Evolutionary conservation across 2,329 filamentous ascomycete species (phyloP).

Genomic region (Fusarium sambucinum): DNA sequence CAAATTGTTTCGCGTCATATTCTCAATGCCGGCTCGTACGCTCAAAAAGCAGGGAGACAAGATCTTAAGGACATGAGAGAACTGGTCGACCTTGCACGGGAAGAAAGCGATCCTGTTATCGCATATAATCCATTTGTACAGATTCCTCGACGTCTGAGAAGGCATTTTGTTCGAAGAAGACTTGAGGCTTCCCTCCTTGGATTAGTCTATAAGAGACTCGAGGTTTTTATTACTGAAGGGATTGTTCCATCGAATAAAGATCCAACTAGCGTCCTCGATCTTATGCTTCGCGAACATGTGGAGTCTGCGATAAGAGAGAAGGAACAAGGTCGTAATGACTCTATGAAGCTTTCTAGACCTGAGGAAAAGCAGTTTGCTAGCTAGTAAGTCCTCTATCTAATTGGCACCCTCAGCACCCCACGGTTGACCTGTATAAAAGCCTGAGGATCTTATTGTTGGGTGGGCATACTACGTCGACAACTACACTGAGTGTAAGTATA

Average conservation of each 20-base stretch:
- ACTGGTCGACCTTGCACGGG: constrained; percentile 10
- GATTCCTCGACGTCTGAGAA: constrained; percentile 18
- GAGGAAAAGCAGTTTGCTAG: background rate
- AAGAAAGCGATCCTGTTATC: constrained; percentile 7
- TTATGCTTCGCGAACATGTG: constrained; percentile 22
- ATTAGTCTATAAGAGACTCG: background rate
- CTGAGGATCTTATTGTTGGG: constrained; percentile 19
- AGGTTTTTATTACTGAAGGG: background rate
- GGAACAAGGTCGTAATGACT: fast-evolving
- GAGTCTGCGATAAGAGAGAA: background rate
- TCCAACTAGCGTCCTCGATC: constrained; percentile 28
- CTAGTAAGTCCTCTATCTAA: background rate
- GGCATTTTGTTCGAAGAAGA: background rate
- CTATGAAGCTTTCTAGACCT: background rate
- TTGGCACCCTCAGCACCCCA: background rate
- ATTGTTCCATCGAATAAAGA: constrained; percentile 12
- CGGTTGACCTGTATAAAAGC: background rate
- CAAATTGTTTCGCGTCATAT: background rate
- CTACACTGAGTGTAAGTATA: constrained; percentile 11
- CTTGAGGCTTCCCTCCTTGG: background rate
- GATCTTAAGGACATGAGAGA: constrained; percentile 6
- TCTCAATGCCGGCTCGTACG: background rate
- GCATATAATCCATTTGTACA: constrained; percentile 15
- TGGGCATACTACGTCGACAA: constrained; percentile 30
- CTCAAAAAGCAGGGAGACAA: constrained; percentile 21